Evolutionary conservation across 1,284 basidiomycete genomes (phyloP), one percentile per base, ranked within the genome.

Genomic region (Porogramme epimiltina): DNA sequence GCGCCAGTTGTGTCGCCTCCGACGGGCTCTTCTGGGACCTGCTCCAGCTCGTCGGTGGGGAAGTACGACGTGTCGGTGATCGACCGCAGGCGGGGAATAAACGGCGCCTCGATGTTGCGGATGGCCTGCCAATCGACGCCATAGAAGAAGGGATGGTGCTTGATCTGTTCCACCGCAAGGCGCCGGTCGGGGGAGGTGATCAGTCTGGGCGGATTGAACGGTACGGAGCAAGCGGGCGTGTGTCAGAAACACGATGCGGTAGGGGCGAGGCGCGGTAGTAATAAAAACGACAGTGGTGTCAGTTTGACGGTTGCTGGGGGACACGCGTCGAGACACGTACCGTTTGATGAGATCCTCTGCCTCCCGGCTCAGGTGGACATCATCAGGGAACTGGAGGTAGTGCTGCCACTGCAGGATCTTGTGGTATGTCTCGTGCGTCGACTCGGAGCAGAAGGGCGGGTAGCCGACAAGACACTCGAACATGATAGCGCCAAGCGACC

Each of bases 381-480:
- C 96, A 65, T 98, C 95, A 0, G 97, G 97, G 78, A 99, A 96
- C 70, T 79, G 87, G 45, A 95, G 82, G 73, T 95, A 94, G 64
- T 85, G 84, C 43, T 85, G 82, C 96, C 95, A 98, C 52, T 96
- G 91, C 57, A 99, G 87, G 64, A 99, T 99, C 78, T 99, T 99
- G 71, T 95, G 89, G 77, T 99, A 99, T 20, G 96, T 98, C 67
- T 99, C 96, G 63, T 93, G 93, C 16, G 96, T 95, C 65, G 94
- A 95, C 67, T 98, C 95, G 9, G 95, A 97, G 71, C 95, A 98
- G 80, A 98, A 98, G 2, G 95, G 95, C 11, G 95, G 95, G 69
- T 96, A 98, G 57, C 93, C 96, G 62, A 98, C 94, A 22, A 99
- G 80, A 73, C 96, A 98, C 72, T 99, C 96, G 67, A 96, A 99